Evolutionary conservation across 495 filamentous ascomycete species (phyloP), one percentile per base, ranked within the genome.

Genomic region (Xylaria nigripes): DNA sequence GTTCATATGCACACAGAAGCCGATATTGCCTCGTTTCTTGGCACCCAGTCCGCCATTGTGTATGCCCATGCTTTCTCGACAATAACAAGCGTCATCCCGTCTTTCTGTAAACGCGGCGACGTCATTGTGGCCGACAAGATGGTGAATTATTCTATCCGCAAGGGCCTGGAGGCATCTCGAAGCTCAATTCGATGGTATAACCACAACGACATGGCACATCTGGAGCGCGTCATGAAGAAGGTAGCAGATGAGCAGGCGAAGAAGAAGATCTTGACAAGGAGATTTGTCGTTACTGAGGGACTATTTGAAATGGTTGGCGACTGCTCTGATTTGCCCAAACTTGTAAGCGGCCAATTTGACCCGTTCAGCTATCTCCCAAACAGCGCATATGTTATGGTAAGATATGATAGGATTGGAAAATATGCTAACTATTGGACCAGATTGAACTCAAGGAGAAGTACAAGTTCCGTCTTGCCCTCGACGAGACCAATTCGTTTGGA

Each of bases 121-220:
- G 87, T 99, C 61, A 97, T 99, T 58, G 89, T 99, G 38, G 93
- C 93, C n/a, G 93, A 99, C 70, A 86, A 84, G 60, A 89, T 90
- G 18, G 86, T 92, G 59, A 96, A 92, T 68, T 97, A 86, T 73
- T 86, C 94, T 7, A 90, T 96, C 60, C 85, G 92, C 45, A 93
- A 91, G 70, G 93, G 94, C 41, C 77, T 99, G 7, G 89, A 99
- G 74, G 88, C 95, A 47, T 93, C 87, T 4, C 79, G 93, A 48
- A 94, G 89, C 71, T 89, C 80, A 16, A 86, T 97, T 47, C 77
- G 82, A 43, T 99, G 91, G 89, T 97, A 90, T 70, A 86, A 95
- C 59, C 93, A 99, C 64, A 94, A 94, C 67, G 88, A 99, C 68
- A 86, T 95, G 84, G 84, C 90, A 56, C 91, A 99, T 67, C 69